These are phyloP conservation scores for Penicillium canariense DNA, from an alignment of 495 filamentous ascomycete species.

Conservation along the genomic window DNA sequence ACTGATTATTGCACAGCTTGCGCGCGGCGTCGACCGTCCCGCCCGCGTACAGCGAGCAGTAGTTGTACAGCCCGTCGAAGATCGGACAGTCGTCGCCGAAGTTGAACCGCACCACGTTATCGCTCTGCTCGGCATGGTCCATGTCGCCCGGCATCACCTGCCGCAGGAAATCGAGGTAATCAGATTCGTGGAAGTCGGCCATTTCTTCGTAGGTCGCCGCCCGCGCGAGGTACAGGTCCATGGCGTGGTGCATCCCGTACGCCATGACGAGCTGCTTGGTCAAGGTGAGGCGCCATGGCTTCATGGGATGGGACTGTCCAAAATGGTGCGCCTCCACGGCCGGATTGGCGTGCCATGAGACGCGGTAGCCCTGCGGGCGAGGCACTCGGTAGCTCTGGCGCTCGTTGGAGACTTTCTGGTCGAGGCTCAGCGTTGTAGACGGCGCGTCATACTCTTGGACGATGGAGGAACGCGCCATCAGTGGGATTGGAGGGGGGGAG, in stretches of 20 bases:
- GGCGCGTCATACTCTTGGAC: conserved; percentile 70
- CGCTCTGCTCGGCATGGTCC: conserved; percentile 42
- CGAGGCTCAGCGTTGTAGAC: conserved; percentile 59
- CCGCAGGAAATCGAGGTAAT: conserved; percentile 84
- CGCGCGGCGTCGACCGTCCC: conserved; percentile 88
- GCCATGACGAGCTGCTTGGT: conserved; percentile 91
- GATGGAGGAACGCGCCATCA: conserved; percentile 51
- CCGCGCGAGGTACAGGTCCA: conserved; percentile 86
- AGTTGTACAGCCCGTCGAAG: conserved; percentile 93
- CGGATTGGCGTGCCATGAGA: conserved; percentile 97
- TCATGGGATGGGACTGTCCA: conserved; percentile 94
- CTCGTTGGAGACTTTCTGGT: conserved; percentile 63
- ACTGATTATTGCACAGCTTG: conserved; percentile 79
- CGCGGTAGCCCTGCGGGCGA: conserved; percentile 77
- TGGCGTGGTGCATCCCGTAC: conserved; percentile 92
- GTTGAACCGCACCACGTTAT: conserved; percentile 60
- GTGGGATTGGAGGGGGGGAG: conserved; percentile 1
- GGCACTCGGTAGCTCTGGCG: conserved; percentile 72
- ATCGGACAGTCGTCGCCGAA: conserved; percentile 94
- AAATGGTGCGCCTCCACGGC: conserved; percentile 95
- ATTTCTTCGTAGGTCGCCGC: conserved; percentile 85
- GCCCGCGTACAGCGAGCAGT: conserved; percentile 90
- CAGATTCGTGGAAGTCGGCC: conserved; percentile 76
- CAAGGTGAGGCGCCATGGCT: conserved; percentile 93
- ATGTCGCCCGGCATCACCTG: conserved; percentile 46